These are phyloP conservation scores for Lolium perenne DNA, from an alignment of 176 grass and related monocot species.

Conservation along the genomic window DNA sequence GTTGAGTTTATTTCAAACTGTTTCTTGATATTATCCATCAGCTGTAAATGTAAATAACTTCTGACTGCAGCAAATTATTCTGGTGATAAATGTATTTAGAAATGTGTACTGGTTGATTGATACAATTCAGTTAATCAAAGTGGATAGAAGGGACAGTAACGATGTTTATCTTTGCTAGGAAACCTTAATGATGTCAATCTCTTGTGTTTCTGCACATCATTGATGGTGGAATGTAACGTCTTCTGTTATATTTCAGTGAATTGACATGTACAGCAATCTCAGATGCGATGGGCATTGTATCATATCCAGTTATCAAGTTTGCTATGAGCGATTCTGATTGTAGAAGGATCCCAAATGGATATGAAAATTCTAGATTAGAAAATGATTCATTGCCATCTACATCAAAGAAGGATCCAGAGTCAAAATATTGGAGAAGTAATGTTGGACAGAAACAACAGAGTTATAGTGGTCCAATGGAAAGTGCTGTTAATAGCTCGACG, in stretches of 20 bases:
- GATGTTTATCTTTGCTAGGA: background rate
- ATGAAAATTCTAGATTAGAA: constrained; percentile 53
- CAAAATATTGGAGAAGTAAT: constrained; percentile 57
- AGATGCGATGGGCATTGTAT: constrained; percentile 37
- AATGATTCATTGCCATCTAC: constrained; percentile 68
- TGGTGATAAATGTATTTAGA: constrained; percentile 20
- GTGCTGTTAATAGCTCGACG: constrained; percentile 38
- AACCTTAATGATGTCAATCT: constrained; percentile 8
- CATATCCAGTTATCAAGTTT: constrained; percentile 56
- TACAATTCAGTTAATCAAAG: constrained; percentile 21
- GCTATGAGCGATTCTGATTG: constrained; percentile 47
- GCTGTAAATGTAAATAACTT: background rate
- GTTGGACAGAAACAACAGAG: constrained; percentile 66
- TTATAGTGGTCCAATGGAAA: constrained; percentile 55
- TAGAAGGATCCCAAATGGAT: constrained; percentile 48
- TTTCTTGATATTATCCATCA: background rate
- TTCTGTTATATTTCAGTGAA: constrained; percentile 53
- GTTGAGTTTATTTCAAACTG: constrained; percentile 2
- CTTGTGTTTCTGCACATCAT: constrained; percentile 7
- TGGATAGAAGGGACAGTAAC: constrained; percentile 8
- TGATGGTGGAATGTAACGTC: constrained; percentile 33
- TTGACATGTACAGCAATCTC: constrained; percentile 18
- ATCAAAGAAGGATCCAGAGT: constrained; percentile 62
- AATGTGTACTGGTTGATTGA: background rate
- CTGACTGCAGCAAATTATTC: background rate